Evolutionary conservation across 169 alveolate genomes (phyloP), one percentile per base, ranked within the genome.

Genomic region (Amoebophrya sp.): DNA sequence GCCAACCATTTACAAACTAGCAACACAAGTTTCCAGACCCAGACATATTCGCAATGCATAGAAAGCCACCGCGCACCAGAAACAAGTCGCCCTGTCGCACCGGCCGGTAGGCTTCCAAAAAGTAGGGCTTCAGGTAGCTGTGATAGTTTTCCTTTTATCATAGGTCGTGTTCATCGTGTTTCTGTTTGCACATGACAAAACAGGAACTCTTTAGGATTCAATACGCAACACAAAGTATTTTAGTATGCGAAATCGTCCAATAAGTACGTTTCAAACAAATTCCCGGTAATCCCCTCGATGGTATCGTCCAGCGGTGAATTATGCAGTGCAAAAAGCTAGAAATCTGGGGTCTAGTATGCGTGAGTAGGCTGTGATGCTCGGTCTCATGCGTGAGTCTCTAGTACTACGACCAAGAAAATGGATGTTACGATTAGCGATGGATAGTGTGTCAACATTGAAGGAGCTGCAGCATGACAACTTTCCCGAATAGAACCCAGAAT

Each of bases 241-340:
- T n/a, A n/a, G n/a, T 12, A 47, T 7, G 18, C 66, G 29, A 47
- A 47, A 47, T 7, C 18, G 66, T 14, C 35, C 10, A 18, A 23
- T 25, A 77, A 23, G 93, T 91, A 99, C 77, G 98, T 98, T 92
- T 98, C 98, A 91, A 99, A 98, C 39, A 99, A 95, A 91, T 99
- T 98, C 91, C 99, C 99, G 40, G 99, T 97, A 91, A 99, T 97
- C 32, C 99, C 99, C 94, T 98, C 99, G 40, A 99, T 97, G 77
- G 99, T 97, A 93, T 99, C 99, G 94, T 98, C 99, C 77, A 99
- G 95, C 7, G 99, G 99, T n/a, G n/a, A n/a, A n/a, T n/a, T n/a
- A n/a, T n/a, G n/a, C n/a, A n/a, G n/a, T 35, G 29, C n/a, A 29
- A 66, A 29, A 66, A 29, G n/a, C n/a, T n/a, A n/a, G n/a, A n/a